These are phyloP conservation scores for Aspergillus chevalieri DNA, from an alignment of 2,329 filamentous ascomycete genomes.

Conservation along the genomic window DNA sequence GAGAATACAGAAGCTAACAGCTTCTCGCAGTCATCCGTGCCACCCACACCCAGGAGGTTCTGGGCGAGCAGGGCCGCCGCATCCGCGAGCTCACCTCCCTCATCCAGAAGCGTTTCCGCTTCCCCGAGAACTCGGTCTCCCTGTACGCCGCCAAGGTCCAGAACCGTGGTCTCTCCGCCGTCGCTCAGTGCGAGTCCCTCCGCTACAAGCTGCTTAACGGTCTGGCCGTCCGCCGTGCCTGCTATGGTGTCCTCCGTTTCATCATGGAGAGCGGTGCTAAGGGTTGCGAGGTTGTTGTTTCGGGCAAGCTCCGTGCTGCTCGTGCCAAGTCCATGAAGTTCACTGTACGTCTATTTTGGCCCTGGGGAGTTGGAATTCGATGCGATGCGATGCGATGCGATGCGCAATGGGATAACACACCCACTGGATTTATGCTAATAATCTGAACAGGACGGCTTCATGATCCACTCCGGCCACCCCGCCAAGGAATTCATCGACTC, in stretches of 20 bases:
- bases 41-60: constrained; percentile 99
- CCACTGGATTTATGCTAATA: constrained; percentile 1
- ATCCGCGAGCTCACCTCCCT: constrained; percentile 99
- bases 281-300: constrained; percentile 99
- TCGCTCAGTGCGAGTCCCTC: constrained; percentile 99
- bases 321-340: constrained; percentile 99
- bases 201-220: constrained; percentile 99
- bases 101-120: constrained; percentile 99
- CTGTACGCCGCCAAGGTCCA: constrained; percentile 99
- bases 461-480: constrained; percentile 99
- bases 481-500: constrained; percentile 99
- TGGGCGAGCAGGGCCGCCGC: constrained; percentile 98
- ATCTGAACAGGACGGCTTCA: constrained; percentile 75
- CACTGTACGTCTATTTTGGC: constrained; percentile 58
- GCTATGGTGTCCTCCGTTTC: constrained; percentile 99
- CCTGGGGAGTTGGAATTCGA: neutral
- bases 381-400: neutral
- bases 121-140: constrained; percentile 99
- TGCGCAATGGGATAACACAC: constrained; percentile 5
- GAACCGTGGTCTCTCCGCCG: constrained; percentile 98
- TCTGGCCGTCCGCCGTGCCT: constrained; percentile 94
- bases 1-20: constrained; percentile 27
- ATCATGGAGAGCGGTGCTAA: constrained; percentile 99
- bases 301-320: constrained; percentile 96
- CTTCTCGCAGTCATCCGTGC: constrained; percentile 74